Percentiles rank a stretch among this genome's conserved stretches.
Conservation (phyloP, 371 early-diverging fungal genomes). For the Mortierella sp. region DNA sequence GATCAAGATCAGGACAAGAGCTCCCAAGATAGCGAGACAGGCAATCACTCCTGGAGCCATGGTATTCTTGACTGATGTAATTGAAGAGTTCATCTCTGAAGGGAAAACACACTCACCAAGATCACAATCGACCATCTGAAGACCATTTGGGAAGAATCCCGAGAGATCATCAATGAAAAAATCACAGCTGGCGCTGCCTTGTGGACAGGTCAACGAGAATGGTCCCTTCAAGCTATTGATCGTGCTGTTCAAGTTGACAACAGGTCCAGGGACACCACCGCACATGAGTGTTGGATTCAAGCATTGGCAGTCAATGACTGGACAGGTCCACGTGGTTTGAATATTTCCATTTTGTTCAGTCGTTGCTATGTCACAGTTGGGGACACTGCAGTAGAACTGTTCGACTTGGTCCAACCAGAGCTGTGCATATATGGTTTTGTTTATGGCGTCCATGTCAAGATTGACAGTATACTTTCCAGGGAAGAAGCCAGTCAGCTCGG, state of each 20-base stretch:
- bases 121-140: constrained; percentile 44
- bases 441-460: constrained; percentile 23
- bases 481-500: constrained; percentile 26
- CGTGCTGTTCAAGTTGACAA: constrained; percentile 10
- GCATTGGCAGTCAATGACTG: constrained; percentile 27
- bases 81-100: constrained; percentile 32
- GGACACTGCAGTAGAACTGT: constrained; percentile 40
- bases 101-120: constrained; percentile 53
- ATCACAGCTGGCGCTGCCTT: constrained; percentile 28
- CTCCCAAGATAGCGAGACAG: constrained; percentile 39
- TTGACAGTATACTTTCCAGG: constrained; percentile 38
- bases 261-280: constrained; percentile 41
- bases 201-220: constrained; percentile 42
- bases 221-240: constrained; percentile 38
- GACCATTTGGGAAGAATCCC: constrained; percentile 50
- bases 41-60: constrained; percentile 45
- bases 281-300: constrained; percentile 34
- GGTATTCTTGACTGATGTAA: constrained; percentile 8
- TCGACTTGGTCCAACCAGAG: constrained; percentile 34
- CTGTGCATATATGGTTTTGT: constrained; percentile 37
- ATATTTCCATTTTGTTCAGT: constrained; percentile 15
- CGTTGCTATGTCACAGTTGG: constrained; percentile 25
- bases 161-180: constrained; percentile 35
- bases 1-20: constrained; percentile 29
- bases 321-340: constrained; percentile 40